Conservation (phyloP, 176 grass and related monocot genomes). For the Dactylis glomerata region DNA sequence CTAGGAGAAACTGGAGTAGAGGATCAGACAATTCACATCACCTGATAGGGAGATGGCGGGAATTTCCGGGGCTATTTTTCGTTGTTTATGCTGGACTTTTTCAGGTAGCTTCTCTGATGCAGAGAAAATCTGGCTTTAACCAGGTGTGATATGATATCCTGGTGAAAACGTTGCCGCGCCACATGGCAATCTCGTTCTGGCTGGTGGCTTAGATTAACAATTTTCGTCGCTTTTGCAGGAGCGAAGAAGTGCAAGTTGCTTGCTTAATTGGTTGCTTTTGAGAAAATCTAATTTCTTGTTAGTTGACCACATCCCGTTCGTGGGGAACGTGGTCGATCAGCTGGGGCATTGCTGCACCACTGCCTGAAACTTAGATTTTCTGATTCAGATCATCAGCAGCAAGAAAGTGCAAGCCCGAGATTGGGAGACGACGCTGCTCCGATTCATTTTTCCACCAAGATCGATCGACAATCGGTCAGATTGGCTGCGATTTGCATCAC, state of each 20-base stretch:
- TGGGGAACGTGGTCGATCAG: not conserved
- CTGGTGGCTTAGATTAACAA: not conserved
- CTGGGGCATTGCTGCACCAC: not conserved
- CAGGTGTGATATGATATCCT: not conserved
- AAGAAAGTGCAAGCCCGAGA: no score
- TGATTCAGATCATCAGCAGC: not conserved
- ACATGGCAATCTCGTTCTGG: not conserved
- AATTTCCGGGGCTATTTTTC: not conserved
- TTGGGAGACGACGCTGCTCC: not conserved
- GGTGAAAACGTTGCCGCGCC: not conserved
- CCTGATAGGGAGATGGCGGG: not conserved
- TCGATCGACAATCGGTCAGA: no score
- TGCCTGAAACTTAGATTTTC: no score
- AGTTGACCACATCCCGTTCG: not conserved
- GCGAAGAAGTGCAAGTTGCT: not conserved
- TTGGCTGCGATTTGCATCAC: not conserved
- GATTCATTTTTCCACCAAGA: not conserved
- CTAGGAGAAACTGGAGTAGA: not conserved
- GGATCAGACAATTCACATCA: not conserved
- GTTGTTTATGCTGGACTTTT: not conserved
- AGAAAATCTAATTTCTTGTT: not conserved
- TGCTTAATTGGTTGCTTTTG: not conserved
- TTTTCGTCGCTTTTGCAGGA: not conserved
- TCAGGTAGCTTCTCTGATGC: conserved; percentile 19
- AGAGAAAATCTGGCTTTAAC: not conserved